A percentile compares a stretch with the other conserved stretches of the same genome.
phyloP scores from a whole-genome alignment of 1,284 basidiomycete genomes.

The Chondrostereum purpureum region DNA sequence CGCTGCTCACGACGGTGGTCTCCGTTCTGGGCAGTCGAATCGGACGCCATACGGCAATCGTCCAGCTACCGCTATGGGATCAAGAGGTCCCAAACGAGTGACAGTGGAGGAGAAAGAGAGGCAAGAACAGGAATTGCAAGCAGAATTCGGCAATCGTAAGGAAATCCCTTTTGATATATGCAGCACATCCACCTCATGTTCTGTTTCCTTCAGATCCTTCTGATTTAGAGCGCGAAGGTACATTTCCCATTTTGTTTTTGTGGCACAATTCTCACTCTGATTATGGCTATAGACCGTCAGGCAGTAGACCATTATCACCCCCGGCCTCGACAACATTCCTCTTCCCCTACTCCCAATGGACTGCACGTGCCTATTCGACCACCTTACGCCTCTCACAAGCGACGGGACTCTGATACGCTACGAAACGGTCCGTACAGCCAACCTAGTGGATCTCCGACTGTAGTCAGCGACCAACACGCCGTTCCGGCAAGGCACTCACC shows the following conservation, averaged over 20 bases:
- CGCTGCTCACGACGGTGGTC: too few relatives aligned
- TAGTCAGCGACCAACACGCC: conserved; percentile 18
- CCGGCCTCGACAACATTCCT: conserved; percentile 41
- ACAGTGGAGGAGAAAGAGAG: conserved; percentile 46
- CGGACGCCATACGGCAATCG: too few relatives aligned
- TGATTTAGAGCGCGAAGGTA: conserved; percentile 16
- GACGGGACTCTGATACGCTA: conserved; percentile 70
- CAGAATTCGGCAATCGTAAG: conserved; percentile 6
- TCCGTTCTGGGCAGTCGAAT: too few relatives aligned
- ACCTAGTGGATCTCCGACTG: conserved; percentile 27
- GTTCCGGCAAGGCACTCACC: conserved; percentile 22
- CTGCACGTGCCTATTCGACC: conserved; percentile 19
- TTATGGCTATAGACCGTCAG: conserved; percentile 16
- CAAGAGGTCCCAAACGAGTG: conserved; percentile 40
- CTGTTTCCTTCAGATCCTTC: too few relatives aligned
- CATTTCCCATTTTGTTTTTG: conserved; percentile 12
- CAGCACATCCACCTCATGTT: too few relatives aligned
- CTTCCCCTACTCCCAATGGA: conserved; percentile 43
- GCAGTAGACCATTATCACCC: conserved; percentile 4
- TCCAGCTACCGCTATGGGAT: conserved; percentile 48
- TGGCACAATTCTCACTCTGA: conserved; percentile 3
- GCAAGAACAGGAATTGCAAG: conserved; percentile 33
- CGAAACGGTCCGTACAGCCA: conserved; percentile 33
- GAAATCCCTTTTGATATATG: too few relatives aligned
- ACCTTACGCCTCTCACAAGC: conserved; percentile 37